Conservation (phyloP, 2,329 filamentous ascomycete species). For the Sporothrix phasma region DNA sequence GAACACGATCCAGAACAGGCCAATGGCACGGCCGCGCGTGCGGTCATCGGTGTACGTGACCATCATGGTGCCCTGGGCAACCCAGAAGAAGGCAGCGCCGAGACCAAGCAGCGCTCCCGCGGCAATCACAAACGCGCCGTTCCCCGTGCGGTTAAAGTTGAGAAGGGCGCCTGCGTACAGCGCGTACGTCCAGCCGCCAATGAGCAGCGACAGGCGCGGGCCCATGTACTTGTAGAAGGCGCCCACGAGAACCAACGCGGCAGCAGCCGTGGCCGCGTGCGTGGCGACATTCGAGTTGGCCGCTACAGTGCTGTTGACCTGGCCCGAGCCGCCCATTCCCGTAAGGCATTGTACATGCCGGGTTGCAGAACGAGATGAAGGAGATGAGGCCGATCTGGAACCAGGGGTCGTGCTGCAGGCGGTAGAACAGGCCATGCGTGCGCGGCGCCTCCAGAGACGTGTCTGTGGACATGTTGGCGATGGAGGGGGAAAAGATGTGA, state of each 20-base stretch:
- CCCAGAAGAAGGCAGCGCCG: slow-evolving; percentile 72
- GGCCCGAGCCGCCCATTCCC: slow-evolving; percentile 32
- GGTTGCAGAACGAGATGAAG: slow-evolving; percentile 17
- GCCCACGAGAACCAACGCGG: slow-evolving; percentile 30
- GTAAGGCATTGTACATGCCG: slow-evolving; percentile 22
- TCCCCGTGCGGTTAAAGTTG: slow-evolving; percentile 56
- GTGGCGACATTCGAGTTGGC: slow-evolving; percentile 45
- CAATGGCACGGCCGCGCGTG: slow-evolving; percentile 79
- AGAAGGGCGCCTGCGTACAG: slow-evolving; percentile 64
- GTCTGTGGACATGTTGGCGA: not conserved
- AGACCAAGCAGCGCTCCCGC: slow-evolving; percentile 65
- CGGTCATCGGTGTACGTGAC: slow-evolving; percentile 78
- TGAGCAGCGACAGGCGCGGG: slow-evolving; percentile 54
- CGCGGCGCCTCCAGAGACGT: not conserved
- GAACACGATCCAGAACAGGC: slow-evolving; percentile 91
- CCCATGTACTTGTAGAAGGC: slow-evolving; percentile 65
- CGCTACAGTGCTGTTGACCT: slow-evolving; percentile 45
- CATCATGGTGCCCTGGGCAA: slow-evolving; percentile 75
- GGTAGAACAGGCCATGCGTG: slow-evolving; percentile 3
- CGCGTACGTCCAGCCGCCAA: slow-evolving; percentile 68
- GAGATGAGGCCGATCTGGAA: slow-evolving; percentile 16
- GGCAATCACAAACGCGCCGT: slow-evolving; percentile 63
- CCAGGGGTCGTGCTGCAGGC: slow-evolving; percentile 14
- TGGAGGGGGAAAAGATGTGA: not conserved
- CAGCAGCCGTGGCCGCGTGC: slow-evolving; percentile 41